These are phyloP conservation scores for Mortierella sp. DNA, from an alignment of 371 early-diverging fungal species.

Conservation along the genomic window DNA sequence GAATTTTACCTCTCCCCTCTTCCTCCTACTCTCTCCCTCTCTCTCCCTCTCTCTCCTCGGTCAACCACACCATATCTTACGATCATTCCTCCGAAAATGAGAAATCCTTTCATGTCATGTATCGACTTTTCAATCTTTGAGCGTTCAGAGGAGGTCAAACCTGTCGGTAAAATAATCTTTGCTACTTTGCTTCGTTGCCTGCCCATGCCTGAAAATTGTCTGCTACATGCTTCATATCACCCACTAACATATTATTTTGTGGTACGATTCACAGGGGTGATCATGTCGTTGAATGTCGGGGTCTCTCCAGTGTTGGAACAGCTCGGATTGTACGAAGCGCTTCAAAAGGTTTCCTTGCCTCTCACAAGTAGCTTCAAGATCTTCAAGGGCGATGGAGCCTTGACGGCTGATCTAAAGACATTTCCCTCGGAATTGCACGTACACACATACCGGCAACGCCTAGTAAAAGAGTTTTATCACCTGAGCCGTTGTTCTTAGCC, in stretches of 20 bases:
- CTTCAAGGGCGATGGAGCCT: background rate
- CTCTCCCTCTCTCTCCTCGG: too few species aligned
- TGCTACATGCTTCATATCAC: background rate
- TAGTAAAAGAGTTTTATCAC: background rate
- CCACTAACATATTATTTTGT: too few species aligned
- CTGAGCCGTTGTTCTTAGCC: background rate
- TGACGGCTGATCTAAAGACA: background rate
- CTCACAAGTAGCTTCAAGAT: background rate
- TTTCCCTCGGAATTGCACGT: background rate
- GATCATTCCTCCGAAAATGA: too few species aligned
- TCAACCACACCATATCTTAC: too few species aligned
- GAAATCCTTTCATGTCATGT: too few species aligned
- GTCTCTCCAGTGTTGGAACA: constrained; percentile 5
- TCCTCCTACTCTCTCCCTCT: too few species aligned
- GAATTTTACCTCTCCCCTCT: too few species aligned
- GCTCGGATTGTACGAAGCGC: background rate
- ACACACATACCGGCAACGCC: background rate
- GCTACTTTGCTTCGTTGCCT: too few species aligned
- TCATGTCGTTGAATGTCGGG: constrained; percentile 4
- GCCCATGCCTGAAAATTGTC: too few species aligned
- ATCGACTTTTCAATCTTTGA: too few species aligned
- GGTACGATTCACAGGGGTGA: background rate
- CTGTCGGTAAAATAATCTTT: too few species aligned
- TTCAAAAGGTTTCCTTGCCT: constrained; percentile 1
- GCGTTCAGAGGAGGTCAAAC: too few species aligned